A percentile compares a stretch with the other conserved stretches of the same genome.
phyloP scores from a whole-genome alignment of 257 asterid genomes.

The Scutellaria galericulata region DNA sequence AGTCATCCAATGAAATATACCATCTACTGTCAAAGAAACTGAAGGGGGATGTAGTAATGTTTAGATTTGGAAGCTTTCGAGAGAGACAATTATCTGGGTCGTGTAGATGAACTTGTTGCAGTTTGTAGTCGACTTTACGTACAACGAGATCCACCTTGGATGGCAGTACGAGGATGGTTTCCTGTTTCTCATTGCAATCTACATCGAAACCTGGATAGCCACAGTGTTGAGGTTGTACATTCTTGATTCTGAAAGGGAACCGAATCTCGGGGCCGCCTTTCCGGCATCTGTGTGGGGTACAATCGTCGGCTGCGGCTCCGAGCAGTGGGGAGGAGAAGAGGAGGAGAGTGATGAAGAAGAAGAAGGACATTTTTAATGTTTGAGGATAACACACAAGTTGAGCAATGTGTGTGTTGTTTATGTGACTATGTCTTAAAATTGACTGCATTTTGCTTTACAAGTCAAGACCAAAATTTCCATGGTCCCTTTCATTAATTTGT shows the following conservation, averaged over 20 bases:
- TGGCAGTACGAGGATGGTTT: not conserved
- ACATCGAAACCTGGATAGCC: constrained; percentile 12
- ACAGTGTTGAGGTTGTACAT: not conserved
- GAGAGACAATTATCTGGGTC: constrained; percentile 11
- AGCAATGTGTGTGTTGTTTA: too few species aligned
- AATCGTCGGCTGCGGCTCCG: not conserved
- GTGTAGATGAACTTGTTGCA: not conserved
- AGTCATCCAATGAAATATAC: not conserved
- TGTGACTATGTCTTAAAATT: too few species aligned
- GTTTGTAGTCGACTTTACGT: not conserved
- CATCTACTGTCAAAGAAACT: too few species aligned
- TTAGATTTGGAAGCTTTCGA: constrained; percentile 17
- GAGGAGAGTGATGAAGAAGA: not conserved
- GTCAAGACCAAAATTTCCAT: too few species aligned
- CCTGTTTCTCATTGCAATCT: not conserved
- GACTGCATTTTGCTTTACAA: too few species aligned
- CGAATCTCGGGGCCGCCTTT: not conserved
- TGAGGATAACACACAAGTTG: too few species aligned
- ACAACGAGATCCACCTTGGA: not conserved
- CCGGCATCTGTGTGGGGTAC: not conserved
- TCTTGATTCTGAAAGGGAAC: not conserved
- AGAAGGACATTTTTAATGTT: constrained; percentile 1
- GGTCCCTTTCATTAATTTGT: too few species aligned
- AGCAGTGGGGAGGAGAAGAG: not conserved
- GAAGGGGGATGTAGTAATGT: constrained; percentile 12